A percentile compares a stretch with the other conserved stretches of the same genome.
phyloP scores from a whole-genome alignment of 2,329 filamentous ascomycete genomes.

The Berkeleyomyces rouxiae region DNA sequence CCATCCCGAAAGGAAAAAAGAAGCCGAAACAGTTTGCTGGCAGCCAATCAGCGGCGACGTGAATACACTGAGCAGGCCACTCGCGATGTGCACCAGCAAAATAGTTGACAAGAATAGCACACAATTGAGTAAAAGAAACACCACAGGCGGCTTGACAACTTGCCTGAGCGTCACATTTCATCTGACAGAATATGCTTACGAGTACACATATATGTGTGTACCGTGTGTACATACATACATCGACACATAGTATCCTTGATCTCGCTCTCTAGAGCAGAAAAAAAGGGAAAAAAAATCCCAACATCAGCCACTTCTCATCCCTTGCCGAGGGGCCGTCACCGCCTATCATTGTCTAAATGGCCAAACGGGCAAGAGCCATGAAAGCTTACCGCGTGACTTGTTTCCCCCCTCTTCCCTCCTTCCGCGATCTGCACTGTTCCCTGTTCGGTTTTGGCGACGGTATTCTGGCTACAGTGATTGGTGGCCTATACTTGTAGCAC shows the following conservation, averaged over 20 bases:
- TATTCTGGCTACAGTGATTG: neutral
- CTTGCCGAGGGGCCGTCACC: neutral
- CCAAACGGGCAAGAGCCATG: neutral
- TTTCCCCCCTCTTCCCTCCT: neutral
- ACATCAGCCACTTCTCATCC: no score
- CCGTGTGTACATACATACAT: no score
- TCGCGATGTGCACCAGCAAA: neutral
- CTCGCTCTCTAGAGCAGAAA: no score
- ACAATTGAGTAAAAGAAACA: neutral
- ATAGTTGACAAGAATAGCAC: neutral
- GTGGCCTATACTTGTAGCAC: neutral
- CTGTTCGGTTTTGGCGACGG: neutral
- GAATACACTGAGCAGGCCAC: neutral
- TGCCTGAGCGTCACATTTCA: neutral
- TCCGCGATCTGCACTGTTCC: neutral
- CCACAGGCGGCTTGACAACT: neutral
- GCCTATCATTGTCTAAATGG: neutral
- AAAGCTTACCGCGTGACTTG: neutral
- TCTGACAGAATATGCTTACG: neutral
- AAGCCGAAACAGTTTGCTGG: neutral
- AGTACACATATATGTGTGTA: neutral
- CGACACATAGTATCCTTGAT: no score
- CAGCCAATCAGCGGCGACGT: neutral
- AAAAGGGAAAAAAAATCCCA: no score
- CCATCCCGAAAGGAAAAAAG: neutral